Base-by-base conservation (phyloP, 2,329 filamentous ascomycete species). In the Venturia carpophila region DNA sequence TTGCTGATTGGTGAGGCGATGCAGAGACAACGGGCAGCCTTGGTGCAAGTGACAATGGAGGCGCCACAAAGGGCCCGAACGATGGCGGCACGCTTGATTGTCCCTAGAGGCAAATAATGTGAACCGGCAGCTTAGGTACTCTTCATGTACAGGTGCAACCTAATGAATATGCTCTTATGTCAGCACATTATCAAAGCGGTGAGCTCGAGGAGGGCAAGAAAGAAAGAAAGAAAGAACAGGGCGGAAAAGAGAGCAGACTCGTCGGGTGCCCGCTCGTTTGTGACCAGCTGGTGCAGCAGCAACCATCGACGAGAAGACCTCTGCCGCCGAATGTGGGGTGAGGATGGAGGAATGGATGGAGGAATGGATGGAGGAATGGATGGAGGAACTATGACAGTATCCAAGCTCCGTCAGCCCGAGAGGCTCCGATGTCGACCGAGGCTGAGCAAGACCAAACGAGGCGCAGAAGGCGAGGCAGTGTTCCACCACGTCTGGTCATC, bases 371-470 rank as follows among this genome's bases (percentile, higher is more conserved):
- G n/a, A n/a, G n/a, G n/a, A n/a, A n/a, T n/a, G n/a, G n/a, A n/a
- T n/a, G n/a, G n/a, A n/a, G n/a, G n/a, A n/a, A n/a, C n/a, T n/a
- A n/a, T n/a, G n/a, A n/a, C n/a, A n/a, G n/a, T 34, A 34, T 34
- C 30, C 30, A 34, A 34, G 30, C 30, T 34, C 43, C 43, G 43
- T 47, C 43, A 47, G 4, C 19, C 43, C n/a, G n/a, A n/a, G 10
- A 58, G 52, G 30, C 30, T 37, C 52, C 52, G 52, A 58, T 37
- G 27, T 58, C 6, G 27, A 30, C 52, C 27, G 37, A 58, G 30
- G 52, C 52, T 37, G 52, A 37, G 52, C 52, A 37, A 58, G 30
- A 37, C n/a, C 52, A n/a, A 34, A 58, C 52, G 52, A 58, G 47
- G 47, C 47, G 21, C 21, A 52, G 47, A 27, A 15, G 21, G 47